Percentiles rank a stretch among this genome's conserved stretches.
Conservation (phyloP, 148 eudicot species). For the Hydrangea macrophylla region DNA sequence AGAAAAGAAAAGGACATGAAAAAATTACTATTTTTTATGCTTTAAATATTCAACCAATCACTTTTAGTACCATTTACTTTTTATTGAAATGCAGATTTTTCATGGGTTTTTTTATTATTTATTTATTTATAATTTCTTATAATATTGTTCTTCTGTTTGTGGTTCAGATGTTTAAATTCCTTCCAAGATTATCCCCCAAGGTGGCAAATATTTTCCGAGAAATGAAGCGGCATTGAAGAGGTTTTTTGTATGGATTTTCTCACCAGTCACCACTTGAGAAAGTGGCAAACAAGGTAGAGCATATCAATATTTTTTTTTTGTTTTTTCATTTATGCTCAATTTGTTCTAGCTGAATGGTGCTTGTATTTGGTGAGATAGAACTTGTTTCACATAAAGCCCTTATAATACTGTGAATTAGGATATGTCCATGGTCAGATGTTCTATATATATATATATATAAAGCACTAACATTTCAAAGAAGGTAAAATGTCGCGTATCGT, state of each 20-base stretch:
- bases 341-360: not conserved
- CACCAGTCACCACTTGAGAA: not conserved
- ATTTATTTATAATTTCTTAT: not conserved
- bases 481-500: too few species aligned
- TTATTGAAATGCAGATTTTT: not conserved
- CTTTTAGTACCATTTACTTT: not conserved
- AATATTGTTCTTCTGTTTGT: slow-evolving; percentile 1
- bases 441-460: too few species aligned
- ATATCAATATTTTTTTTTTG: too few species aligned
- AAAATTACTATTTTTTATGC: not conserved
- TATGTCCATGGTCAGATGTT: not conserved
- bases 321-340: not conserved
- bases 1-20: too few species aligned
- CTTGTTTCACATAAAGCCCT: not conserved
- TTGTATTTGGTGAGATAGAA: not conserved
- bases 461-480: too few species aligned
- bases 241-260: slow-evolving; percentile 9
- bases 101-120: not conserved
- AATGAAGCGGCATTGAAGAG: slow-evolving; percentile 66
- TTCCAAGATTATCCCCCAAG: slow-evolving; percentile 80
- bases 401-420: not conserved
- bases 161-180: slow-evolving; percentile 80
- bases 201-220: slow-evolving; percentile 70
- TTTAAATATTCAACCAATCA: not conserved
- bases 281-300: slow-evolving; percentile 17